Conservation (phyloP, 176 grass and related monocot species). For the Aegilops tauschii region DNA sequence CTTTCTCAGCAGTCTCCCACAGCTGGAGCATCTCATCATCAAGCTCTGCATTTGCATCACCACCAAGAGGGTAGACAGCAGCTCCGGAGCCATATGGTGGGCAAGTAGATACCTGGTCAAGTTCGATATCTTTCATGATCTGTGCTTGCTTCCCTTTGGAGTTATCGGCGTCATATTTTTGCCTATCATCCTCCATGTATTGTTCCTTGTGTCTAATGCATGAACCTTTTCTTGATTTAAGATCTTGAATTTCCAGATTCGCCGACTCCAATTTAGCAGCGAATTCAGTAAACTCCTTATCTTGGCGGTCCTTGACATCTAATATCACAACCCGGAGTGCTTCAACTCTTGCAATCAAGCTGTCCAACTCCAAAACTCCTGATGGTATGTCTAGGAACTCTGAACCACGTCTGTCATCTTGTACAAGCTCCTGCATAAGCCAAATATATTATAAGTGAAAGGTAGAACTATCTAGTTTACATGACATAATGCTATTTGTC, state of each 20-base stretch:
- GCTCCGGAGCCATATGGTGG: constrained; percentile 32
- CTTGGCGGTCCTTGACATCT: constrained; percentile 15
- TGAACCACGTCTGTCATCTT: constrained; percentile 3
- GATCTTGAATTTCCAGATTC: constrained; percentile 30
- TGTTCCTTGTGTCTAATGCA: constrained; percentile 9
- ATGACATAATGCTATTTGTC: neutral
- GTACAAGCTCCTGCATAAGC: constrained; percentile 37
- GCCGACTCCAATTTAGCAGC: constrained; percentile 23
- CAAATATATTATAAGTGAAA: neutral
- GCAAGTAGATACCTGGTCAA: constrained; percentile 58
- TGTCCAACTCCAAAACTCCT: constrained; percentile 45
- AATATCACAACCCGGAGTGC: constrained; percentile 39
- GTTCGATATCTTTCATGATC: constrained; percentile 74
- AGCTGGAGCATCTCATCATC: constrained; percentile 79
- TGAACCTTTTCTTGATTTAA: constrained; percentile 27
- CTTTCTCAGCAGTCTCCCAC: constrained; percentile 66
- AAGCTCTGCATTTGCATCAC: constrained; percentile 44
- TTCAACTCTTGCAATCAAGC: constrained; percentile 57
- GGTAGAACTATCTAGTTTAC: neutral
- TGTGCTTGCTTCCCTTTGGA: constrained; percentile 42
- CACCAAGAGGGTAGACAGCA: constrained; percentile 18
- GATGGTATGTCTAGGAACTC: constrained; percentile 4
- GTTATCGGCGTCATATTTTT: constrained; percentile 32
- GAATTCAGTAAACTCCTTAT: constrained; percentile 42
- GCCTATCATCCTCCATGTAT: neutral